These are phyloP conservation scores for Eurotiales sp. DNA, from an alignment of 2,329 filamentous ascomycete species.

Conservation along the genomic window DNA sequence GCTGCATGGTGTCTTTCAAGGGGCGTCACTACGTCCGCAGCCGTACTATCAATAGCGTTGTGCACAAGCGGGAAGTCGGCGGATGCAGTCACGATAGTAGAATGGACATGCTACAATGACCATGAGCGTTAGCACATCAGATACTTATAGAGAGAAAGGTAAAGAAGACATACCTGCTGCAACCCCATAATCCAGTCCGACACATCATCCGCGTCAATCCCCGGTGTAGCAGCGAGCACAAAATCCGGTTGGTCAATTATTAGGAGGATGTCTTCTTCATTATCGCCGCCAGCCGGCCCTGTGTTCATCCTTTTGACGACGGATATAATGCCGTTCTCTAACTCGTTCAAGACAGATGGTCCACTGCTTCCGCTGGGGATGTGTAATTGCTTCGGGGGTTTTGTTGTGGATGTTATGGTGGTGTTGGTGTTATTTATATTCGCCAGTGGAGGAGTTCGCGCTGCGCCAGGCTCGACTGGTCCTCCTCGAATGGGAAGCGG, in stretches of 20 bases:
- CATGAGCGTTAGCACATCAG: background rate
- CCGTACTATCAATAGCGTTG: conserved; percentile 26
- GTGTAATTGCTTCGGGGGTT: conserved; percentile 16
- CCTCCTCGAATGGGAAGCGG: conserved; percentile 25
- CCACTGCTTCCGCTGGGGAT: conserved; percentile 25
- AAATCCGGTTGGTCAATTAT: conserved; percentile 65
- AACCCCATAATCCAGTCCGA: conserved; percentile 56
- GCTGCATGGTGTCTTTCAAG: conserved; percentile 68
- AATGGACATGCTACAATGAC: conserved; percentile 58
- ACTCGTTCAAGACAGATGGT: conserved; percentile 25
- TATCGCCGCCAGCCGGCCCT: too few species aligned
- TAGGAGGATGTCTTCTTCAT: conserved; percentile 46
- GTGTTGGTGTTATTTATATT: background rate
- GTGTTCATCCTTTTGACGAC: too few species aligned
- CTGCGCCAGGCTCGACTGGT: background rate
- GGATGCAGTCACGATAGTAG: conserved; percentile 64
- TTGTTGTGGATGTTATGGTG: conserved; percentile 20
- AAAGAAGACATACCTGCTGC: conserved; percentile 48
- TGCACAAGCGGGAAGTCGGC: conserved; percentile 70
- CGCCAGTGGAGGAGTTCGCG: background rate
- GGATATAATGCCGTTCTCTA: conserved; percentile 33
- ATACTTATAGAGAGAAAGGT: too few species aligned
- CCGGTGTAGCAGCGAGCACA: conserved; percentile 57
- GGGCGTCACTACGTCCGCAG: conserved; percentile 50
- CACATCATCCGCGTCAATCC: conserved; percentile 43